phyloP scores from a whole-genome alignment of 768 basidiomycete species.

The Chlorophyllum brunneum region DNA sequence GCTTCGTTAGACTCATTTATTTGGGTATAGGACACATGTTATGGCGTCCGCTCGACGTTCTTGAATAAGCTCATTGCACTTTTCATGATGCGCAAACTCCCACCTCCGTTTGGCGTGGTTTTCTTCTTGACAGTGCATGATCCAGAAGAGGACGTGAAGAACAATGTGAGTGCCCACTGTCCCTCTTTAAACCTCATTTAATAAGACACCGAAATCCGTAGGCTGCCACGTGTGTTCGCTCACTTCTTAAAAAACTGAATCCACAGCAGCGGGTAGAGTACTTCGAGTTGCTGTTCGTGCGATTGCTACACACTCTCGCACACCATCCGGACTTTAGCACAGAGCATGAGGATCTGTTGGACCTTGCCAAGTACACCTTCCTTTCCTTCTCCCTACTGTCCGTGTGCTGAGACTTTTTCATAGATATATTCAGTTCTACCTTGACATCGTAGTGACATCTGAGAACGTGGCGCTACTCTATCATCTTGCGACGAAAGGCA shows the following conservation, averaged over 20 bases:
- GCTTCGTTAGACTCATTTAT: neutral
- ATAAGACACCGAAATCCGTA: slow-evolving; percentile 21
- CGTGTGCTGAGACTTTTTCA: slow-evolving; percentile 7
- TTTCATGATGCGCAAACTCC: slow-evolving; percentile 60
- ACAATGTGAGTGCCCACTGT: slow-evolving; percentile 42
- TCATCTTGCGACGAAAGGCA: slow-evolving; percentile 75
- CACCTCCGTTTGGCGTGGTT: slow-evolving; percentile 73
- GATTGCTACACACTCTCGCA: slow-evolving; percentile 82
- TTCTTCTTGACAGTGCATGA: slow-evolving; percentile 90
- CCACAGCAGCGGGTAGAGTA: slow-evolving; percentile 58
- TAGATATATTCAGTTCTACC: slow-evolving; percentile 88
- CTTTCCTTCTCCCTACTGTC: neutral
- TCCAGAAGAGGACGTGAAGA: slow-evolving; percentile 78
- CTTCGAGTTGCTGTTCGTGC: slow-evolving; percentile 80
- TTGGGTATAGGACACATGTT: slow-evolving; percentile 72
- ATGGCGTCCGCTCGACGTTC: slow-evolving; percentile 78
- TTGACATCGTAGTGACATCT: slow-evolving; percentile 68
- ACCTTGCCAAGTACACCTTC: slow-evolving; percentile 71
- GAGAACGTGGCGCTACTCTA: slow-evolving; percentile 86
- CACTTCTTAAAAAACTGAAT: slow-evolving; percentile 41
- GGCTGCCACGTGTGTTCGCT: slow-evolving; percentile 56
- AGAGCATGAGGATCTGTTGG: slow-evolving; percentile 62
- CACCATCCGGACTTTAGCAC: slow-evolving; percentile 91
- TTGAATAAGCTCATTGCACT: slow-evolving; percentile 68
- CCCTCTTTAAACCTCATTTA: neutral